phyloP scores from a whole-genome alignment of 2,329 filamentous ascomycete genomes.

The Phialophora expanda region DNA sequence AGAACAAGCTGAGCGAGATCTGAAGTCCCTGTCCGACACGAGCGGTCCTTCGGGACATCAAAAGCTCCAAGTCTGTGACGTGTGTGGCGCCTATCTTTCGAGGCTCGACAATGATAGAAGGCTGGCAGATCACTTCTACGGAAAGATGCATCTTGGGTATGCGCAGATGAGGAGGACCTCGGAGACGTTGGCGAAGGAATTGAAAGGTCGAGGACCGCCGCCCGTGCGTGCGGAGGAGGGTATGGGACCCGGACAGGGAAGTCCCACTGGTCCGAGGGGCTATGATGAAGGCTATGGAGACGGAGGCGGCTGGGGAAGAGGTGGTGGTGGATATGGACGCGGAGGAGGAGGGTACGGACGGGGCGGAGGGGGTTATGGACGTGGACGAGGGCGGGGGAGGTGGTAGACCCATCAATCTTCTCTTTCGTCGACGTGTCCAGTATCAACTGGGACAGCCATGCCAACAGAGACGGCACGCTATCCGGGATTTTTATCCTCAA shows the following conservation, averaged over 20 bases:
- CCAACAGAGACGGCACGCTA: not conserved
- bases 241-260: conserved; percentile 30
- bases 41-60: conserved; percentile 93
- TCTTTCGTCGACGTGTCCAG: not conserved
- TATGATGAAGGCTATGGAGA: conserved; percentile 59
- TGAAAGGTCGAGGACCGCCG: conserved; percentile 72
- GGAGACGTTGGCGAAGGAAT: conserved; percentile 83
- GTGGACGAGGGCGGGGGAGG: conserved; percentile 37
- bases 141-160: conserved; percentile 98
- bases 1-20: conserved; percentile 80
- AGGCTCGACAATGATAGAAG: conserved; percentile 92
- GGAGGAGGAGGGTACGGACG: conserved; percentile 50
- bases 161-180: conserved; percentile 96
- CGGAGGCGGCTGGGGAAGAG: conserved; percentile 56
- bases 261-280: conserved; percentile 48
- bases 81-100: conserved; percentile 92
- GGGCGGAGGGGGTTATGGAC: conserved; percentile 49
- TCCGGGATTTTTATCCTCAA: not conserved
- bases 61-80: conserved; percentile 97
- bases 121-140: conserved; percentile 96
- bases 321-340: conserved; percentile 55
- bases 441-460: not conserved
- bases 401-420: conserved; percentile 28
- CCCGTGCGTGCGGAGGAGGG: conserved; percentile 55
- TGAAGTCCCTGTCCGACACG: conserved; percentile 89